These are phyloP conservation scores for Podaxis rugospora DNA, from an alignment of 768 basidiomycete species.

Conservation along the genomic window DNA sequence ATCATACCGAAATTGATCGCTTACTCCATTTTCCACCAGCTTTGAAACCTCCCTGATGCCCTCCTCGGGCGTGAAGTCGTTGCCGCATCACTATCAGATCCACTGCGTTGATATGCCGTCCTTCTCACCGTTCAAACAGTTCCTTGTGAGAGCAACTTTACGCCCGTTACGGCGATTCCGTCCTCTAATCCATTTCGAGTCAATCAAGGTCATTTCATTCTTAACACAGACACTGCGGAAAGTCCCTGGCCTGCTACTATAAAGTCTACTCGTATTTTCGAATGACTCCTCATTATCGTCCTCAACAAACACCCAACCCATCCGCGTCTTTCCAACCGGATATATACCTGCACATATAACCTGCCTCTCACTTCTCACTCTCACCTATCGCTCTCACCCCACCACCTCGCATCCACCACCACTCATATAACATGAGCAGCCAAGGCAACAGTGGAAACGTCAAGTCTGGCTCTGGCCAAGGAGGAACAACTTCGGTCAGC, in stretches of 20 bases:
- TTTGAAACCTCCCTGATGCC: slow-evolving; percentile 31
- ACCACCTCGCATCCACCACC: slow-evolving; percentile 12
- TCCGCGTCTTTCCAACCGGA: slow-evolving; percentile 4
- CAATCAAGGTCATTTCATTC: slow-evolving; percentile 32
- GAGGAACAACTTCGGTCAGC: slow-evolving; percentile 40
- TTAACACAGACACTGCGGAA: slow-evolving; percentile 28
- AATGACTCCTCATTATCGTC: slow-evolving; percentile 31
- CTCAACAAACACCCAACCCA: slow-evolving; percentile 9
- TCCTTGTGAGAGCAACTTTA: slow-evolving; percentile 20
- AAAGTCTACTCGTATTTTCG: slow-evolving; percentile 18
- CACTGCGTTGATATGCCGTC: slow-evolving; percentile 21
- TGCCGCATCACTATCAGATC: slow-evolving; percentile 36
- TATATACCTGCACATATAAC: background rate
- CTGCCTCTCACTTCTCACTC: too few relatives aligned
- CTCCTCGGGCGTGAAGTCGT: slow-evolving; percentile 30
- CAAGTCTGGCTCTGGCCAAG: slow-evolving; percentile 24
- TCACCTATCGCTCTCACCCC: slow-evolving; percentile 8
- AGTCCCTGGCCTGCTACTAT: slow-evolving; percentile 26
- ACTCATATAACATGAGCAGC: slow-evolving; percentile 28
- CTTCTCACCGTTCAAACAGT: slow-evolving; percentile 26
- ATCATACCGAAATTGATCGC: slow-evolving; percentile 17
- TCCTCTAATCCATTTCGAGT: slow-evolving; percentile 35
- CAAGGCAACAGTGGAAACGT: slow-evolving; percentile 34
- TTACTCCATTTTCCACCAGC: slow-evolving; percentile 26
- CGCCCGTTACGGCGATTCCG: slow-evolving; percentile 21